Base-by-base conservation (phyloP, 306 rosid species). In the Trichosanthes cucumerina region DNA sequence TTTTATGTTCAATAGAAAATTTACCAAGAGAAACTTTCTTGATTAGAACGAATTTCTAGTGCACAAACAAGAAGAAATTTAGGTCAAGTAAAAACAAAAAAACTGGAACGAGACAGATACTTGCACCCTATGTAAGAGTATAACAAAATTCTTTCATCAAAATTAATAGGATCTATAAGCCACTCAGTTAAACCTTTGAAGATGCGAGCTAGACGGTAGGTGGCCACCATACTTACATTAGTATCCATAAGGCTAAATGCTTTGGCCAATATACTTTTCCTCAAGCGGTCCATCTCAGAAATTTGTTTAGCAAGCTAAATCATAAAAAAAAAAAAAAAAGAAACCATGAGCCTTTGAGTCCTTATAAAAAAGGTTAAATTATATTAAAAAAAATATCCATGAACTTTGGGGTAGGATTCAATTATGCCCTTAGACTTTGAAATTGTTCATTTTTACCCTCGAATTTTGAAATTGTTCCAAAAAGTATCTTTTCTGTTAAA, bases 221-320 rank as follows among this genome's bases (percentile, higher is more conserved):
- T 73, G 60, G 44, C 6, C 14, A 49, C 9, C 31, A 31, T 74
- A 85, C 99, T 91, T 88, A 92, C 99, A 78, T 86, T 0, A 13
- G 81, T 50, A 81, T 92, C 97, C 78, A 95, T 80, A 78, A 95
- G 86, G 83, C 77, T 62, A 84, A 92, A 95, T 75, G 98, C 99
- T 85, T 88, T 95, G 80, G 88, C 84, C 90, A 95, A 77, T 82
- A 86, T 88, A 34, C 79, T 75, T 84, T 81, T 85, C 89, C 97
- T 91, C 83, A 53, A 79, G 14, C 53, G 82, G 66, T 95, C 99
- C 97, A 69, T 91, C 84, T 82, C 84, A 38, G 54, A 88, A 82
- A 95, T 92, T 92, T 91, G 97, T 81, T 91, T 92, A 21, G 77
- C 93, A 81, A 95, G 98, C 99, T 95, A 80, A 82, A 82, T 72